Evolutionary conservation across 139 green algal genomes (phyloP).

Genomic region (Zygnema circumcarinatum): DNA sequence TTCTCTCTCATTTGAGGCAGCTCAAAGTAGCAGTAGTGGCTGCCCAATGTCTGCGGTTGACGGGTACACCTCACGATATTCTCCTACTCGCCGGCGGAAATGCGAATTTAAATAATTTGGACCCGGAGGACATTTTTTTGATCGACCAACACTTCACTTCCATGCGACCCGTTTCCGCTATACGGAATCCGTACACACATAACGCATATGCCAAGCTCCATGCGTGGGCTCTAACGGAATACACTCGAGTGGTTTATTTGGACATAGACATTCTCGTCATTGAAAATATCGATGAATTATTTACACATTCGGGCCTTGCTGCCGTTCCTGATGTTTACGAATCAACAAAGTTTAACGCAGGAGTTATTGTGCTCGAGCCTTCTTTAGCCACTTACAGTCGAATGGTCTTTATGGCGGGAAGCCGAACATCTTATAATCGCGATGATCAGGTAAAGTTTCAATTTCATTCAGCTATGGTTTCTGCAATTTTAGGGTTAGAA

Average conservation of each 20-base stretch:
- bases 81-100: conserved; percentile 21
- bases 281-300: conserved; percentile 22
- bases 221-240: conserved; percentile 39
- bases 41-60: conserved; percentile 13
- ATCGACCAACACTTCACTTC: conserved; percentile 2
- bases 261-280: conserved; percentile 33
- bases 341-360: conserved; percentile 23
- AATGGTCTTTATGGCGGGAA: background rate
- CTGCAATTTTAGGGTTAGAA: too few species aligned
- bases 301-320: conserved; percentile 19
- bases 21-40: background rate
- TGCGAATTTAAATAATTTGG: conserved; percentile 6
- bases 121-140: background rate
- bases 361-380: conserved; percentile 21
- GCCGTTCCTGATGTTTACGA: conserved; percentile 26
- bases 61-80: conserved; percentile 21
- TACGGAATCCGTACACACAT: conserved; percentile 20
- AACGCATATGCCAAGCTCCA: conserved; percentile 33
- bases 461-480: background rate
- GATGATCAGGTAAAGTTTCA: background rate
- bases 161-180: conserved; percentile 8
- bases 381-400: background rate
- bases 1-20: background rate
- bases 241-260: conserved; percentile 35
- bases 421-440: background rate